phyloP scores from a whole-genome alignment of 2,329 filamentous ascomycete genomes.

The Diaporthe capsici region DNA sequence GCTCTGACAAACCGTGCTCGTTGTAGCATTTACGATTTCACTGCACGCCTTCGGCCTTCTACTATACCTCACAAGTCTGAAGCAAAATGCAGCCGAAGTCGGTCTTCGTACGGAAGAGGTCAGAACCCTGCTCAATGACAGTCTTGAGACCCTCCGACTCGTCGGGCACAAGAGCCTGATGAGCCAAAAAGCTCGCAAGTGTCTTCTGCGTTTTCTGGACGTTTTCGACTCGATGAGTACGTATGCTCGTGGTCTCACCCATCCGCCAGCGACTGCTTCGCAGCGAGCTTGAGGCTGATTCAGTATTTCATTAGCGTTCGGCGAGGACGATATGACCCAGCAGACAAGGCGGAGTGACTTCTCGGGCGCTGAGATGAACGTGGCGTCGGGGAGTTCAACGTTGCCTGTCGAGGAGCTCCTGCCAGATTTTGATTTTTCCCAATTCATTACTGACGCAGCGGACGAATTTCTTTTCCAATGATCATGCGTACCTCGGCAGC shows the following conservation, averaged over 20 bases:
- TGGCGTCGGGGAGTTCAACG: neutral
- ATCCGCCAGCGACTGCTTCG: no score
- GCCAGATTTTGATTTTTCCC: constrained; percentile 4
- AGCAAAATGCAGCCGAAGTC: neutral
- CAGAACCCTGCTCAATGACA: neutral
- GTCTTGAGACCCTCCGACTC: neutral
- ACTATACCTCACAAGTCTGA: neutral
- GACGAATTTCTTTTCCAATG: neutral
- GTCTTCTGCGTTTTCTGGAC: constrained; percentile 4
- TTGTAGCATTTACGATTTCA: neutral
- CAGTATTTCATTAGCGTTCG: neutral
- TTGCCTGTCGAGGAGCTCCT: neutral
- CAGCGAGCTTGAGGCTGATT: neutral
- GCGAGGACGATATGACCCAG: no score
- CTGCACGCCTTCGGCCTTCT: constrained; percentile 12
- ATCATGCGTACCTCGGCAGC: no score
- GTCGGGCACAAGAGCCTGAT: neutral
- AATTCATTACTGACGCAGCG: constrained; percentile 3
- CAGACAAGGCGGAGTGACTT: neutral
- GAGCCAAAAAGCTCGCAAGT: constrained; percentile 13
- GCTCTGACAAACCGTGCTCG: neutral
- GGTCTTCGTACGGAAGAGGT: neutral
- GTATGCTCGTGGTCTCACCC: neutral
- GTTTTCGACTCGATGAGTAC: constrained; percentile 13
- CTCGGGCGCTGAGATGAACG: neutral